Conservation (phyloP, 1,284 basidiomycete genomes). For the Peniophora sp. region DNA sequence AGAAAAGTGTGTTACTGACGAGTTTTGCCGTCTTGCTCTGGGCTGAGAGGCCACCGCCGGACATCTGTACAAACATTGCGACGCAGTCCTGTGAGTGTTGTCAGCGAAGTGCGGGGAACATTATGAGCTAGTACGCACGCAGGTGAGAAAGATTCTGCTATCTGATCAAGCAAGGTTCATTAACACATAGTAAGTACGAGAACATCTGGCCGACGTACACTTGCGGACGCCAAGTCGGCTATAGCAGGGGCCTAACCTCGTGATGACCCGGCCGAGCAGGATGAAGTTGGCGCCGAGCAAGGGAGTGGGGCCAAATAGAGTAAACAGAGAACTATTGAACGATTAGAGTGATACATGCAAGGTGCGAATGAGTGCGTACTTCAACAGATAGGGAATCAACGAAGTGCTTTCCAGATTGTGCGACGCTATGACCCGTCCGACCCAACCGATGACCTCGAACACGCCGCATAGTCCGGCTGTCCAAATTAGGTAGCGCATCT, state of each 20-base stretch:
- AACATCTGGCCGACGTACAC: slow-evolving; percentile 13
- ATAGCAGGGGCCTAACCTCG: slow-evolving; percentile 26
- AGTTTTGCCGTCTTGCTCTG: slow-evolving; percentile 15
- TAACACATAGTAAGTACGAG: not conserved
- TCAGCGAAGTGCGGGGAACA: no score
- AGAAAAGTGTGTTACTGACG: no score
- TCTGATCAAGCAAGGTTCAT: slow-evolving; percentile 23
- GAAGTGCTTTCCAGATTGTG: slow-evolving; percentile 7
- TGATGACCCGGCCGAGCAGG: slow-evolving; percentile 28
- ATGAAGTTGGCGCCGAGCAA: slow-evolving; percentile 32
- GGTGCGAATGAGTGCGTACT: slow-evolving; percentile 11
- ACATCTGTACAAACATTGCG: slow-evolving; percentile 44
- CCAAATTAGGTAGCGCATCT: slow-evolving; percentile 42
- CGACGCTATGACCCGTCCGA: slow-evolving; percentile 13
- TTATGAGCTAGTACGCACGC: slow-evolving; percentile 22
- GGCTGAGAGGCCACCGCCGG: slow-evolving; percentile 46
- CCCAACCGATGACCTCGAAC: slow-evolving; percentile 46
- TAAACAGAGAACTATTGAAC: slow-evolving; percentile 1
- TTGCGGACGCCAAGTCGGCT: slow-evolving; percentile 23
- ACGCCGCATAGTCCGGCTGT: slow-evolving; percentile 43
- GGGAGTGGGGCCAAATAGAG: slow-evolving; percentile 30
- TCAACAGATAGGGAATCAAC: slow-evolving; percentile 7
- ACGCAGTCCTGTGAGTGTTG: slow-evolving; percentile 24
- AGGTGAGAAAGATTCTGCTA: slow-evolving; percentile 38
- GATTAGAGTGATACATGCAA: slow-evolving; percentile 24